phyloP scores from a whole-genome alignment of 176 grass and related monocot species.

The Microstegium vimineum region DNA sequence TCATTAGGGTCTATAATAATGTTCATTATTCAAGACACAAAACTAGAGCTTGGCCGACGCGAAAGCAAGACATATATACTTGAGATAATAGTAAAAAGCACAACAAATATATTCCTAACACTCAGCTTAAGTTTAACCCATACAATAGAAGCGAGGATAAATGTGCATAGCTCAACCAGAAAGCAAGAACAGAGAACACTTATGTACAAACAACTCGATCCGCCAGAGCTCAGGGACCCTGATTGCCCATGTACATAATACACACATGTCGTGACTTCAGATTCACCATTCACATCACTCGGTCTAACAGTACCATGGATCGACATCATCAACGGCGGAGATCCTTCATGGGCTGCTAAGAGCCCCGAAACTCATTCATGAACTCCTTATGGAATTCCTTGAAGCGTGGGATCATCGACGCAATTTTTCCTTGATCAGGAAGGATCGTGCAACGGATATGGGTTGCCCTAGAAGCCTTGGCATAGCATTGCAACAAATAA shows the following conservation, averaged over 20 bases:
- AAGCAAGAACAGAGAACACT: neutral
- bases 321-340: neutral
- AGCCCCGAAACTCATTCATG: constrained; percentile 53
- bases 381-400: constrained; percentile 67
- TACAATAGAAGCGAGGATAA: neutral
- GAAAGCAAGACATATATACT: too few species aligned
- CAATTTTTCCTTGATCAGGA: constrained; percentile 43
- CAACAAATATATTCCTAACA: too few species aligned
- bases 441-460: constrained; percentile 66
- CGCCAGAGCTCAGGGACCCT: neutral
- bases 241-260: neutral
- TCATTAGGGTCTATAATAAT: too few species aligned
- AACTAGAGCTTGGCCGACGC: too few species aligned
- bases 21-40: too few species aligned
- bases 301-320: neutral
- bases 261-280: too few species aligned
- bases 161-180: neutral
- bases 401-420: constrained; percentile 37
- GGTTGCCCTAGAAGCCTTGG: constrained; percentile 23
- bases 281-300: too few species aligned
- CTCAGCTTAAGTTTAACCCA: too few species aligned
- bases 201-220: neutral
- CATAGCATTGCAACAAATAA: neutral
- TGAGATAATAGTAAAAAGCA: too few species aligned
- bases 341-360: neutral